Percentiles rank a stretch among this genome's conserved stretches.
These are phyloP conservation scores for Sechiopsis laciniata DNA, from an alignment of 306 rosid genomes.

Conservation along the genomic window DNA sequence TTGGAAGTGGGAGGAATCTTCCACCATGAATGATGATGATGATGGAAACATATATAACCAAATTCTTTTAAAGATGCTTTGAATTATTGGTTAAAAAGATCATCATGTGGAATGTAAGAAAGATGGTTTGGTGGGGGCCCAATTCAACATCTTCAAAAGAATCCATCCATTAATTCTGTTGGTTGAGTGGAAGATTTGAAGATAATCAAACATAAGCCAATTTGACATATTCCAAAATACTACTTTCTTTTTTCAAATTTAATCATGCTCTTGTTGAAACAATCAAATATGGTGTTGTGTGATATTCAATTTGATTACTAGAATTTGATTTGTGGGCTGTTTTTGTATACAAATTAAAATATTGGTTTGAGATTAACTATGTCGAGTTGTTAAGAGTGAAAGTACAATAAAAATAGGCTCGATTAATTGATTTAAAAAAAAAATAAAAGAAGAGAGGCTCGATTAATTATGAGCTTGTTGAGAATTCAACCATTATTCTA, in stretches of 20 bases:
- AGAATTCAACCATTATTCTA: too few species aligned
- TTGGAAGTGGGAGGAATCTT: constrained; percentile 17
- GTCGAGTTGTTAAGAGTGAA: background rate
- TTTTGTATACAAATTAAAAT: background rate
- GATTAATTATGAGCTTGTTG: too few species aligned
- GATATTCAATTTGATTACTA: background rate
- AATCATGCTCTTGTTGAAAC: constrained; percentile 6
- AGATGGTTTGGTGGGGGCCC: constrained; percentile 13
- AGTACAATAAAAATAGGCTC: background rate
- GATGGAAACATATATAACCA: constrained; percentile 8
- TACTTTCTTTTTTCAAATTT: background rate
- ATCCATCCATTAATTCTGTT: background rate
- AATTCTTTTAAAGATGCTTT: constrained; percentile 19
- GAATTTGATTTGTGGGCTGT: background rate
- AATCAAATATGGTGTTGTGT: background rate
- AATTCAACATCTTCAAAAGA: too few species aligned
- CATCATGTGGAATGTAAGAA: constrained; percentile 1
- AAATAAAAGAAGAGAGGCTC: too few species aligned
- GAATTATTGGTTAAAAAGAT: constrained; percentile 15
- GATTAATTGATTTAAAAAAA: too few species aligned
- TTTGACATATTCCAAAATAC: constrained; percentile 1
- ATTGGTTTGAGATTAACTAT: background rate
- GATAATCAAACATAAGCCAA: background rate
- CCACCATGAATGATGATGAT: background rate
- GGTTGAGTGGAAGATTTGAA: background rate